Percentiles rank a stretch among this genome's conserved stretches.
Evolutionary conservation across 345 rosid species (phyloP).

Genomic region (Psidium friedrichsthalianum): DNA sequence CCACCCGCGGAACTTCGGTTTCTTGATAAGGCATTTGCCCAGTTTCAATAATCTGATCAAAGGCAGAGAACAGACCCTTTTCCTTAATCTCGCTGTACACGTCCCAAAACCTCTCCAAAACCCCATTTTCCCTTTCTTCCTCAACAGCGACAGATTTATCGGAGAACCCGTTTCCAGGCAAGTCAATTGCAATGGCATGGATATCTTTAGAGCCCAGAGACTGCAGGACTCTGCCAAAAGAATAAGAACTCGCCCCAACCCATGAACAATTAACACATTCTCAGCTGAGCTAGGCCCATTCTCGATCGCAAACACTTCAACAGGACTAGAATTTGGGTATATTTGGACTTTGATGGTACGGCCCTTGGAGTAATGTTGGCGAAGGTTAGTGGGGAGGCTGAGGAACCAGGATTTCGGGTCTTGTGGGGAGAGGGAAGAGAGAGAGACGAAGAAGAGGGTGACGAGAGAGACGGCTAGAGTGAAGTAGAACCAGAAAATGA

Average conservation of each 20-base stretch:
- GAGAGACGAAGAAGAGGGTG: slow-evolving; percentile 30
- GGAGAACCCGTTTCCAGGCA: slow-evolving; percentile 93
- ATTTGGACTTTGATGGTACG: slow-evolving; percentile 64
- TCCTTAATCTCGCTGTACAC: slow-evolving; percentile 63
- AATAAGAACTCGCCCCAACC: slow-evolving; percentile 67
- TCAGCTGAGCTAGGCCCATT: slow-evolving; percentile 32
- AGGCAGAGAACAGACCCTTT: slow-evolving; percentile 89
- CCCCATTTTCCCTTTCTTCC: slow-evolving; percentile 44
- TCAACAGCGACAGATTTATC: slow-evolving; percentile 57
- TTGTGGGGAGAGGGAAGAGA: slow-evolving; percentile 28
- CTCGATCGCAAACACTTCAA: slow-evolving; percentile 56
- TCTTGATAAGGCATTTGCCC: slow-evolving; percentile 83
- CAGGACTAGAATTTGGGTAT: slow-evolving; percentile 25
- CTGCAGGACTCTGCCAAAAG: slow-evolving; percentile 34
- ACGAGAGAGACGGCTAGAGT: slow-evolving; percentile 42
- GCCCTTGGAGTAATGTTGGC: slow-evolving; percentile 76
- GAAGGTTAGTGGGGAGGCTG: slow-evolving; percentile 53
- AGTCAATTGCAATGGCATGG: slow-evolving; percentile 64
- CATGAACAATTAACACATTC: slow-evolving; percentile 58
- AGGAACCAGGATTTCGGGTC: slow-evolving; percentile 90
- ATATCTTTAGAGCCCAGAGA: slow-evolving; percentile 55
- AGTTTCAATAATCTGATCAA: slow-evolving; percentile 86
- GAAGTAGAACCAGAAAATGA: slow-evolving; percentile 78
- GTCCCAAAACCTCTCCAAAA: slow-evolving; percentile 45
- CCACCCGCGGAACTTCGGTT: slow-evolving; percentile 18